These are phyloP conservation scores for Epichloe brachyelytri DNA, from an alignment of 2,329 filamentous ascomycete species.

Conservation along the genomic window DNA sequence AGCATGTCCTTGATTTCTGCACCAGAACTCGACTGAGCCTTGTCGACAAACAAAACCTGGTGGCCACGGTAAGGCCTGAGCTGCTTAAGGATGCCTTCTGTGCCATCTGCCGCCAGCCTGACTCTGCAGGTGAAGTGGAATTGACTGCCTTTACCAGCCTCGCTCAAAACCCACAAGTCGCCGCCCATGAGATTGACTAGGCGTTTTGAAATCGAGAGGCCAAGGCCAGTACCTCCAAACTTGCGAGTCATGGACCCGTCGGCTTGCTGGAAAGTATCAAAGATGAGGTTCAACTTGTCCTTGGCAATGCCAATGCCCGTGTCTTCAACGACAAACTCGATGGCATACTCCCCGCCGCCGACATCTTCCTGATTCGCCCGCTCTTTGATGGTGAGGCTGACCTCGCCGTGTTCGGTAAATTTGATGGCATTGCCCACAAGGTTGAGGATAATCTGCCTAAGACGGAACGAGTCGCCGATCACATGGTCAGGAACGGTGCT, in stretches of 20 bases:
- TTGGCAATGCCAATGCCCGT: slow-evolving; percentile 93
- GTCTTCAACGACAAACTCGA: slow-evolving; percentile 91
- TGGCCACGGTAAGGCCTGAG: slow-evolving; percentile 86
- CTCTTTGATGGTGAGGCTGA: slow-evolving; percentile 79
- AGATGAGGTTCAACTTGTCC: slow-evolving; percentile 93
- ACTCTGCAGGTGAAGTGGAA: slow-evolving; percentile 97
- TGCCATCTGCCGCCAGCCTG: slow-evolving; percentile 67
- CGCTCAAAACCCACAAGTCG: slow-evolving; percentile 89
- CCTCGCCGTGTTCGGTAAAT: slow-evolving; percentile 93
- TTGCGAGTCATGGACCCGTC: slow-evolving; percentile 93
- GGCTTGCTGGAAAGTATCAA: slow-evolving; percentile 97
- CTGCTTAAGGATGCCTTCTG: slow-evolving; percentile 67
- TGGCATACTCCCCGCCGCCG: slow-evolving; percentile 67
- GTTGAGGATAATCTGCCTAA: slow-evolving; percentile 94
- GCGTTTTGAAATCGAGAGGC: slow-evolving; percentile 87
- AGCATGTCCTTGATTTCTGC: slow-evolving; percentile 70
- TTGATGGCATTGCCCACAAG: slow-evolving; percentile 98
- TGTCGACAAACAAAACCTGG: slow-evolving; percentile 88
- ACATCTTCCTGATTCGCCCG: slow-evolving; percentile 50
- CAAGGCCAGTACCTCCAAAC: slow-evolving; percentile 88
- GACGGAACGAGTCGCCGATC: slow-evolving; percentile 88
- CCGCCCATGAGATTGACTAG: slow-evolving; percentile 94
- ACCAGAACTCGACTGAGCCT: slow-evolving; percentile 67
- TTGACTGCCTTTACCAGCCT: slow-evolving; percentile 79
- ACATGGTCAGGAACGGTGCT: slow-evolving; percentile 90